Evolutionary conservation across 2,329 filamentous ascomycete genomes (phyloP).

Genomic region (Penicillium sclerotigenum): DNA sequence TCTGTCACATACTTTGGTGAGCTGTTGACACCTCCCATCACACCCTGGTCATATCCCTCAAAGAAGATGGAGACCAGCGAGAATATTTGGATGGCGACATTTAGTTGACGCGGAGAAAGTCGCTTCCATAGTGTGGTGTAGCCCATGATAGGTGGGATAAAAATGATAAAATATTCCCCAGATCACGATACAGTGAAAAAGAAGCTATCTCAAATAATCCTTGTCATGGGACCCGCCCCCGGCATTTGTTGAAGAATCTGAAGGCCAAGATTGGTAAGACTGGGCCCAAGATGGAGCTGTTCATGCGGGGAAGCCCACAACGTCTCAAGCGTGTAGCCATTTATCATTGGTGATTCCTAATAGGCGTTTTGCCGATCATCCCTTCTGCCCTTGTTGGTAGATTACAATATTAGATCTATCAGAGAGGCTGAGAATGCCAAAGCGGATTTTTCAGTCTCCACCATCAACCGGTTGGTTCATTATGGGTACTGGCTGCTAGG

Average conservation of each 20-base stretch:
- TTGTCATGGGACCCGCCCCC: conserved; percentile 18
- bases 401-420: background rate
- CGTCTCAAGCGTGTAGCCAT: conserved; percentile 20
- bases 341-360: conserved; percentile 7
- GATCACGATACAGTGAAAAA: background rate
- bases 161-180: background rate
- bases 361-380: conserved; percentile 20
- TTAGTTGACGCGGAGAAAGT: conserved; percentile 44
- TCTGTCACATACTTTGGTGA: conserved; percentile 36
- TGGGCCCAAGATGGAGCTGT: background rate
- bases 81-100: conserved; percentile 36
- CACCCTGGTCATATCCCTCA: conserved; percentile 54
- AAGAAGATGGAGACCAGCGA: conserved; percentile 38
- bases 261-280: background rate
- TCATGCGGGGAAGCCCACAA: background rate
- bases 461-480: background rate
- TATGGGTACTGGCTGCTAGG: background rate
- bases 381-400: conserved; percentile 1
- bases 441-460: conserved; percentile 2
- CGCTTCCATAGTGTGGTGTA: conserved; percentile 45
- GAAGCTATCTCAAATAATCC: background rate
- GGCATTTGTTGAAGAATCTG: background rate
- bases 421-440: background rate
- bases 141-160: conserved; percentile 31
- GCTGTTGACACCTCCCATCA: conserved; percentile 52